phyloP scores from a whole-genome alignment of 2,329 filamentous ascomycete genomes.

The Macrophomina tecta region DNA sequence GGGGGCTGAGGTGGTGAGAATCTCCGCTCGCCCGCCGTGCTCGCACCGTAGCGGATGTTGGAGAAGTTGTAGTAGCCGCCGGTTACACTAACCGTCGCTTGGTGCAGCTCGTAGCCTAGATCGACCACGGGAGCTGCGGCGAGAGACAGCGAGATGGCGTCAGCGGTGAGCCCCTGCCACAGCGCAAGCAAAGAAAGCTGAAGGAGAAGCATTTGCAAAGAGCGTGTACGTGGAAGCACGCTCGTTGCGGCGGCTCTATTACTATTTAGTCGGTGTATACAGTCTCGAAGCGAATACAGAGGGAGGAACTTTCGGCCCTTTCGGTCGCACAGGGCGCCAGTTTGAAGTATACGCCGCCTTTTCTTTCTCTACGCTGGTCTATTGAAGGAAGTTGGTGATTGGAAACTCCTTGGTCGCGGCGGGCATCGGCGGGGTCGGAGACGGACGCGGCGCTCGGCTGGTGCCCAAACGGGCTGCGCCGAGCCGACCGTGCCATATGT shows the following conservation, averaged over 20 bases:
- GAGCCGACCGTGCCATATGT: background rate
- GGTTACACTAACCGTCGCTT: conserved; percentile 8
- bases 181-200: background rate
- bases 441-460: background rate
- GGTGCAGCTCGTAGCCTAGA: conserved; percentile 9
- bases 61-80: conserved; percentile 13
- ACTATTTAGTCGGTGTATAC: background rate
- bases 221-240: background rate
- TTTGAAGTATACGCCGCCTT: too few relatives aligned
- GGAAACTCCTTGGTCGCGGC: background rate
- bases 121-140: background rate
- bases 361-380: too few relatives aligned
- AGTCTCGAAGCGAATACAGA: background rate
- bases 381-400: too few relatives aligned
- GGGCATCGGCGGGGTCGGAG: background rate
- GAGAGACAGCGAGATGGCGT: background rate
- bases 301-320: too few relatives aligned
- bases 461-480: background rate
- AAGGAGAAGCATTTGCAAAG: background rate
- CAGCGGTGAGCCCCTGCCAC: background rate
- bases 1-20: background rate
- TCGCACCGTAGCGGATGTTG: conserved; percentile 6
- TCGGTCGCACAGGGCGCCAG: too few relatives aligned
- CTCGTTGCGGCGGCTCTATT: background rate
- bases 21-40: background rate